phyloP scores from a whole-genome alignment of 345 rosid species.

The Boechera stricta region DNA sequence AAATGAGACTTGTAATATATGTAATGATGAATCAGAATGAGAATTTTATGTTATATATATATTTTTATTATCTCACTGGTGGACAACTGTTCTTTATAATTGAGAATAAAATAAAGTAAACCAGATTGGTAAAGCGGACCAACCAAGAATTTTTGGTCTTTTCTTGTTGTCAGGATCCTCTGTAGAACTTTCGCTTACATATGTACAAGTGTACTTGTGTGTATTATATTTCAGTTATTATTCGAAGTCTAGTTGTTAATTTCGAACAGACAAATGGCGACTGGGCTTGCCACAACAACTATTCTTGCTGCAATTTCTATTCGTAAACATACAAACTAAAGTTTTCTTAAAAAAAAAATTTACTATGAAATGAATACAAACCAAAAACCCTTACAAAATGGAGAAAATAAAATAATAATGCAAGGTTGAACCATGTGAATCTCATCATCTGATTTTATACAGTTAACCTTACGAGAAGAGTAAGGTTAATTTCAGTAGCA shows the following conservation, averaged over 20 bases:
- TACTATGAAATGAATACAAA: background rate
- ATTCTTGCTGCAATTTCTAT: slow-evolving; percentile 6
- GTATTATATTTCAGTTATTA: background rate
- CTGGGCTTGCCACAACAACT: background rate
- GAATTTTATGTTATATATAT: slow-evolving; percentile 6
- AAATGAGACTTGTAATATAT: slow-evolving; percentile 23
- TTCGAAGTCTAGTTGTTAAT: slow-evolving; percentile 15
- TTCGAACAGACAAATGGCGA: slow-evolving; percentile 14
- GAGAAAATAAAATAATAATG: background rate
- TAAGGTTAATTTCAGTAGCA: no score
- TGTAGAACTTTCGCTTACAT: slow-evolving; percentile 40
- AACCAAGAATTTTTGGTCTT: slow-evolving; percentile 41
- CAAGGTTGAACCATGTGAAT: background rate
- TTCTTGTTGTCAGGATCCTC: slow-evolving; percentile 44
- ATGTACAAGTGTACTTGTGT: slow-evolving; percentile 30
- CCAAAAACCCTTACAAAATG: background rate
- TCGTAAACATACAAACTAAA: background rate
- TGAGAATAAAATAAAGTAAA: slow-evolving; percentile 12
- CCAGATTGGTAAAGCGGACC: slow-evolving; percentile 41
- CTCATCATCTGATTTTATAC: background rate
- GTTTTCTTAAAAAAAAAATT: background rate
- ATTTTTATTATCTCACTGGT: slow-evolving; percentile 33
- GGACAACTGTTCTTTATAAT: slow-evolving; percentile 36
- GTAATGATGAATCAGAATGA: slow-evolving; percentile 14
- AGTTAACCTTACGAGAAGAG: no score